These are phyloP conservation scores for Aspergillus viridinutans DNA, from an alignment of 2,329 filamentous ascomycete species.

Conservation along the genomic window DNA sequence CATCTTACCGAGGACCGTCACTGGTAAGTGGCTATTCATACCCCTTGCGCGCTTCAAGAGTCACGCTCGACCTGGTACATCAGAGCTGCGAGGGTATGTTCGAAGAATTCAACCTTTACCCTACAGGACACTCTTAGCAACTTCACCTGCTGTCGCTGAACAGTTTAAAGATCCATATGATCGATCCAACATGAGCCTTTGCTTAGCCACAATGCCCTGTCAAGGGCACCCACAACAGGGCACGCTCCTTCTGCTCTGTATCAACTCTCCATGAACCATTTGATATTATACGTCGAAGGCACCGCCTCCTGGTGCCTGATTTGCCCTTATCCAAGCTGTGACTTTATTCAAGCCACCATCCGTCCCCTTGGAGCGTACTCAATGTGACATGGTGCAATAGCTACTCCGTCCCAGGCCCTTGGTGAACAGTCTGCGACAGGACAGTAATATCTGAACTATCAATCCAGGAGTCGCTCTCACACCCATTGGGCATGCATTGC, in stretches of 20 bases:
- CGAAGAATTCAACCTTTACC: background rate
- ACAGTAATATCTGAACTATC: background rate
- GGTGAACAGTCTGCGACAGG: background rate
- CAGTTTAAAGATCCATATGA: background rate
- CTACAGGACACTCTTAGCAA: background rate
- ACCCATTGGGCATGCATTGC: background rate
- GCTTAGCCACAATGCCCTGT: background rate
- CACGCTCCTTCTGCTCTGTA: background rate
- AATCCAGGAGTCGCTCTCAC: background rate
- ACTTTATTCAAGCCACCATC: background rate
- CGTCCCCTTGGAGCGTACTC: background rate
- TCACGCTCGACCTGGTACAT: background rate
- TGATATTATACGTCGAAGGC: background rate
- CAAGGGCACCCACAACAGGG: background rate
- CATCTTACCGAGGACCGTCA: background rate
- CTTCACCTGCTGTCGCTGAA: background rate
- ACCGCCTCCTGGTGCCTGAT: background rate
- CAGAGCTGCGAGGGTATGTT: background rate
- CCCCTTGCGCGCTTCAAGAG: background rate
- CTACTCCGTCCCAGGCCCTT: background rate
- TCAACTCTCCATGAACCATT: background rate
- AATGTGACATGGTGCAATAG: background rate
- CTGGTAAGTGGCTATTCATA: background rate
- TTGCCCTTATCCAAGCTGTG: background rate
- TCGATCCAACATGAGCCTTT: background rate